These are phyloP conservation scores for Penicillium goetzii DNA, from an alignment of 495 filamentous ascomycete species.

Conservation along the genomic window DNA sequence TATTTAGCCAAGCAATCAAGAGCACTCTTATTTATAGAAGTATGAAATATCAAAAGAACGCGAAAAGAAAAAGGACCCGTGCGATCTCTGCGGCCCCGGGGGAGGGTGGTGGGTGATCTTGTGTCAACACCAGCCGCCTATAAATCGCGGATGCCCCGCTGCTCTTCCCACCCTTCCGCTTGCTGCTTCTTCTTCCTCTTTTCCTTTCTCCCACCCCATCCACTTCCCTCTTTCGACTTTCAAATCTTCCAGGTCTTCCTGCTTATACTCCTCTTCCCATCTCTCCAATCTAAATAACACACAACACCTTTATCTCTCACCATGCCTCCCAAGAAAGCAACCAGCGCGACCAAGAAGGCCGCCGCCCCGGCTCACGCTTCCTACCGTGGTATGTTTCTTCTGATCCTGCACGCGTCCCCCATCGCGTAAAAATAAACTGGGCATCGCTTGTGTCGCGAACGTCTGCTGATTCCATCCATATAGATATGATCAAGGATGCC, in stretches of 20 bases:
- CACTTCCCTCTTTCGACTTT: conserved; percentile 8
- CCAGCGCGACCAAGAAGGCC: conserved; percentile 55
- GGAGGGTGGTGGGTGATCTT: conserved; percentile 41
- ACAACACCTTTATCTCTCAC: conserved; percentile 26
- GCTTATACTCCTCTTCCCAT: conserved; percentile 20
- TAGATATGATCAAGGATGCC: conserved; percentile 72
- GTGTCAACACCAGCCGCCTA: conserved; percentile 53
- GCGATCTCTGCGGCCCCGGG: conserved; percentile 18
- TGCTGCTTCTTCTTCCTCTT: conserved; percentile 33
- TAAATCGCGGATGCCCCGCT: conserved; percentile 58
- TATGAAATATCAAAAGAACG: conserved; percentile 15
- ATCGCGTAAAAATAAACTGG: conserved; percentile 46
- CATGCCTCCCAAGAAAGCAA: conserved; percentile 61
- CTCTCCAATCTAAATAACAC: conserved; percentile 19
- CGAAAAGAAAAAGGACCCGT: conserved; percentile 23
- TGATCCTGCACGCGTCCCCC: conserved; percentile 45
- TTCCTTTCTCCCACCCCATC: conserved; percentile 12
- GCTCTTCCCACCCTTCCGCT: conserved; percentile 43
- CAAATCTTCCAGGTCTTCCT: conserved; percentile 23
- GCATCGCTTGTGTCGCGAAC: conserved; percentile 47
- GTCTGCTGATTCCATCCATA: conserved; percentile 53
- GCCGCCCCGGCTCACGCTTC: conserved; percentile 56
- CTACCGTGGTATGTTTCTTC: conserved; percentile 62
- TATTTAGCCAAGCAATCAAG: conserved; percentile 11
- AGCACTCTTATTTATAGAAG: conserved; percentile 19